Base-by-base conservation (phyloP, 2,329 filamentous ascomycete genomes). In the Colletotrichum sp. region DNA sequence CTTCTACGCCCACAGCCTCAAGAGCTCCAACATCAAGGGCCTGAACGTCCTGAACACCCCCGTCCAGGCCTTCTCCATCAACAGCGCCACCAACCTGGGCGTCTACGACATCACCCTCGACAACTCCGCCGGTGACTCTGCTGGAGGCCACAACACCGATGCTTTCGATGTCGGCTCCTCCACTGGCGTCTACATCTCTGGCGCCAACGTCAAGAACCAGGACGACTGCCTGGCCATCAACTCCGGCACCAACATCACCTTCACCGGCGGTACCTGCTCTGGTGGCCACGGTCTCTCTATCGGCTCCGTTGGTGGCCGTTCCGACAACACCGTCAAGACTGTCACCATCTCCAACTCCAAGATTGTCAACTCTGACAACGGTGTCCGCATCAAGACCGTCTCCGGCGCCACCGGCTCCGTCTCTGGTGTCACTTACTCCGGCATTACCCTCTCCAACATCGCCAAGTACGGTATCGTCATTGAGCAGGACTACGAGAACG, bases 151-250 rank as follows among this genome's bases (percentile, higher is more conserved):
- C 77, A 92, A 92, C 84, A 91, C 89, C 1, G 90, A 91, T 77
- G 90, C 85, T 2, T 92, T 91, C 76, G 89, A 91, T 71, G 85
- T 92, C 63, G 87, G 88, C 64, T 83, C 80, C 43, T 89, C 86
- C 43, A 83, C 78, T 27, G 84, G 84, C 54, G 83, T 91, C 29
- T 85, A 83, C 72, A 91, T 92, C 74, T 84, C 83, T 21, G 86
- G 86, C 47, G 88, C 88, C 54, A 85, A 83, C 38, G 84, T 92
- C 69, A 86, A 89, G 79, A 92, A 91, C 83, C 90, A 92, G 81
- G 90, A 92, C 72, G 90, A 92, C 78, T 92, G 90, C 76, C 83
- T 92, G 9, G 89, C 90, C 31, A 79, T 90, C 74, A 92, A 90
- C 83, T 90, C 87, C 4, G 87, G 87, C 2, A 84, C 81, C 33